Evolutionary conservation across 1,139 yeast genomes (phyloP).

Genomic region (Kodamaea anthophila): DNA sequence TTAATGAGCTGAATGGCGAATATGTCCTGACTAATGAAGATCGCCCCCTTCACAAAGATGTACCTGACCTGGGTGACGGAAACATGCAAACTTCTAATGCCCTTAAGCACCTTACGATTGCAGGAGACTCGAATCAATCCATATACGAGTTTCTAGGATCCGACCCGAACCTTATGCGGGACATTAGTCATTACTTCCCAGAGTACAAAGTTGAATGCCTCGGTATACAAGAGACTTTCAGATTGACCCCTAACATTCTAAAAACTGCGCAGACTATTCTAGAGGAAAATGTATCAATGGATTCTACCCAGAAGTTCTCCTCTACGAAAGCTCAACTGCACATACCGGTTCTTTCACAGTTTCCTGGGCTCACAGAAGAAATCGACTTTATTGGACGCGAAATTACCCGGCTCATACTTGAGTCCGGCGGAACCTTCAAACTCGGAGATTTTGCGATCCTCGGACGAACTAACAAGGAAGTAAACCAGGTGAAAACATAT

Average conservation of each 20-base stretch:
- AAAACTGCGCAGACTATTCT: too few species aligned
- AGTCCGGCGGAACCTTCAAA: conserved; percentile 41
- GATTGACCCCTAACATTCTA: conserved; percentile 57
- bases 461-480: conserved; percentile 48
- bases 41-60: too few species aligned
- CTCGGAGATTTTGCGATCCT: conserved; percentile 52
- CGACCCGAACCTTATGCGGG: conserved; percentile 25
- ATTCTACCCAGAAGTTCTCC: too few species aligned
- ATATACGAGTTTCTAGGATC: conserved; percentile 55
- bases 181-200: conserved; percentile 21
- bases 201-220: conserved; percentile 21
- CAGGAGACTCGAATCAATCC: conserved; percentile 73
- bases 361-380: conserved; percentile 25
- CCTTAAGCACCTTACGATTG: conserved; percentile 50
- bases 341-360: conserved; percentile 25
- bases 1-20: too few species aligned
- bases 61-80: too few species aligned
- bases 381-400: conserved; percentile 39
- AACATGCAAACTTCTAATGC: too few species aligned
- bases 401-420: conserved; percentile 35
- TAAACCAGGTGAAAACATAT: conserved; percentile 36
- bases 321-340: conserved; percentile 19
- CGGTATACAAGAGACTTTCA: conserved; percentile 44
- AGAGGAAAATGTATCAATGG: too few species aligned
- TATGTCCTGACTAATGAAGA: too few species aligned